Evolutionary conservation across 1,139 yeast species (phyloP), one percentile per base, ranked within the genome.

Genomic region (Magnusiomyces suaveolens): DNA sequence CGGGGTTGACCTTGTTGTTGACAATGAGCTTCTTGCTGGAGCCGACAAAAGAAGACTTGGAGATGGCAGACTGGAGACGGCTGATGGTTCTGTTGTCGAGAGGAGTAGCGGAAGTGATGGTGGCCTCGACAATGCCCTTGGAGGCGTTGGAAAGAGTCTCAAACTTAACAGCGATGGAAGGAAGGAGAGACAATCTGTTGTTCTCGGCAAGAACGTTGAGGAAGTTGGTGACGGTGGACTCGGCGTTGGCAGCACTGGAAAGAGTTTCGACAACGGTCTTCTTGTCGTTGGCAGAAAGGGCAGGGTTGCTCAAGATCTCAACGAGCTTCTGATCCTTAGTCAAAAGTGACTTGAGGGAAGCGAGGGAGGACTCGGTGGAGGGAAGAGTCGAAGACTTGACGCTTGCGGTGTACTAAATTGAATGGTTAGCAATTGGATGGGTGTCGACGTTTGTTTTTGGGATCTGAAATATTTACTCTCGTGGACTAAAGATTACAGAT

Each of bases 191-290:
- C 72, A 92, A 81, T 76, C 98, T 85, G 84, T 90, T 89, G 84
- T 94, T 90, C 72, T 89, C 96, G 64, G 96, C 90, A 67, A 92
- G 78, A 54, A 90, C 95, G 58, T 72, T 71, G 72, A 92, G 81
- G 72, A 94, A 82, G 79, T 90, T 94, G 66, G 80, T 68, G 59
- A 87, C 84, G 60, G 94, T 78, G 66, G 80, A 75, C 73, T 90
- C 96, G 67, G 85, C 78, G 56, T 71, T 63, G 64, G 77, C 77
- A 63, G 80, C 75, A 67, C 76, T 72, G 60, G 79, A 67, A 57
- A 86, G 67, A 57, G 84, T 75, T 56, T 79, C 75, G 60, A 85
- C 88, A 62, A 89, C 86, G 60, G 77, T 69, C 63, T 76, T 72
- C 80, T 96, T 84, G 73, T 88, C 95, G 50, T 75, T 78, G 61